phyloP scores from a whole-genome alignment of 148 eudicot genomes.

The Amaranthus cruentus region DNA sequence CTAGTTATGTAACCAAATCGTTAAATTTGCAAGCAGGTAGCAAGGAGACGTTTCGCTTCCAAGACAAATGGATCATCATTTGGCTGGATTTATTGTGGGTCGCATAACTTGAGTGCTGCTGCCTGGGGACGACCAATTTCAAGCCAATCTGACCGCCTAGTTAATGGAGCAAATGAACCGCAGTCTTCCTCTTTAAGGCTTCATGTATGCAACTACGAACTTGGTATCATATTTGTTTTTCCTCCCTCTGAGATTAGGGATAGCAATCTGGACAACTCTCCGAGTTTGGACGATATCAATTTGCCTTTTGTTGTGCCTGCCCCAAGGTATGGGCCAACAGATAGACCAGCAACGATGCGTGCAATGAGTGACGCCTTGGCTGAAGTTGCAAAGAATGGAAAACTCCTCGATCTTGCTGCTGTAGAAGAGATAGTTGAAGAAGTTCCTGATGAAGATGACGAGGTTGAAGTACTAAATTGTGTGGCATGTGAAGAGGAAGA shows the following conservation, averaged over 20 bases:
- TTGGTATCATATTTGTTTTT: conserved; percentile 65
- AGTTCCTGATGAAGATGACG: conserved; percentile 59
- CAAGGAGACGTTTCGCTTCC: conserved; percentile 66
- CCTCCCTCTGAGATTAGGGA: conserved; percentile 46
- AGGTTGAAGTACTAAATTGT: conserved; percentile 29
- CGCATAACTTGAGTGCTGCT: conserved; percentile 90
- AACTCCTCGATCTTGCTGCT: conserved; percentile 10
- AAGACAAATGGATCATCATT: conserved; percentile 49
- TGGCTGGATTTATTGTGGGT: conserved; percentile 89
- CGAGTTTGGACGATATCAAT: conserved; percentile 53
- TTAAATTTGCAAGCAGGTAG: conserved; percentile 50
- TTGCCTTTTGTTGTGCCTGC: conserved; percentile 83
- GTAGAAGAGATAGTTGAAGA: conserved; percentile 43
- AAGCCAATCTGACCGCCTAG: conserved; percentile 15
- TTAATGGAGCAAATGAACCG: conserved; percentile 25
- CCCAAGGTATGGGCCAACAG: conserved; percentile 67
- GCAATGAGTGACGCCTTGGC: conserved; percentile 74
- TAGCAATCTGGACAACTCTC: conserved; percentile 4
- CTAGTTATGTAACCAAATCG: not conserved
- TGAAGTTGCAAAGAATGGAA: conserved; percentile 33
- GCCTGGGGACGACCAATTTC: conserved; percentile 85
- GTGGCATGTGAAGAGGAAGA: conserved; percentile 53
- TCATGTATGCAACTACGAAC: conserved; percentile 83
- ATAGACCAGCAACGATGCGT: conserved; percentile 65
- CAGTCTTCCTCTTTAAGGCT: conserved; percentile 48